Evolutionary conservation across 192 early-diverging fungal species (phyloP), one percentile per base, ranked within the genome.

Genomic region (Rhizophagus sp.): DNA sequence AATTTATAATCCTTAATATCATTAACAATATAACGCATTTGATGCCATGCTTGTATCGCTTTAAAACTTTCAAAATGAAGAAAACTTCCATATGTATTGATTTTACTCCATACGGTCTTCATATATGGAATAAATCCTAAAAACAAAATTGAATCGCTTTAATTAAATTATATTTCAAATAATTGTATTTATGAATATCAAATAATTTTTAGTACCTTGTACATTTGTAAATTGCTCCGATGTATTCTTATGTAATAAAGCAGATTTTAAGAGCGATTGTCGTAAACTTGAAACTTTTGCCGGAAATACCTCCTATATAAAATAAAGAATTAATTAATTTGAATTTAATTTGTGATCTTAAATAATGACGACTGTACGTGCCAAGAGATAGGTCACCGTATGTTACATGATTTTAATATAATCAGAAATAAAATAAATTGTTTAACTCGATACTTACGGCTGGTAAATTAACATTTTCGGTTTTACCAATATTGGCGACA

Each of bases 41-140:
- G 22, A 71, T 71, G 27, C 69, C 69, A 71, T 39, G 27, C 22
- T 41, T 71, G 34, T 15, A 71, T 71, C 39, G 12, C 17, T 47
- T 44, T 71, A 47, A 71, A 71, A n/a, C 22, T n/a, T 39, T 71
- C 36, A 39, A 71, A 71, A n/a, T 71, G 69, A 10, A 71, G 22
- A 41, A 71, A 71, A 71, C 36, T 71, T 19, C 69, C 69, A n/a
- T 39, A 12, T 17, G 36, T 39, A n/a, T 41, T 27, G 41, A 71
- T 71, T 3, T n/a, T 71, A n/a, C 22, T 27, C 69, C 69, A 71
- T 22, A 71, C 39, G 2, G 69, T 39, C 22, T 71, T 71, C 69
- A 71, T 71, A 7, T 71, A 39, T 3, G 39, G 22, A 7, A 71
- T 71, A 71, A 71, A 71, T 4, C 69, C 69, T 71, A 39, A 39